Percentiles rank a stretch among this genome's conserved stretches.
Conservation (phyloP, 257 asterid species). For the Lantana camara region DNA sequence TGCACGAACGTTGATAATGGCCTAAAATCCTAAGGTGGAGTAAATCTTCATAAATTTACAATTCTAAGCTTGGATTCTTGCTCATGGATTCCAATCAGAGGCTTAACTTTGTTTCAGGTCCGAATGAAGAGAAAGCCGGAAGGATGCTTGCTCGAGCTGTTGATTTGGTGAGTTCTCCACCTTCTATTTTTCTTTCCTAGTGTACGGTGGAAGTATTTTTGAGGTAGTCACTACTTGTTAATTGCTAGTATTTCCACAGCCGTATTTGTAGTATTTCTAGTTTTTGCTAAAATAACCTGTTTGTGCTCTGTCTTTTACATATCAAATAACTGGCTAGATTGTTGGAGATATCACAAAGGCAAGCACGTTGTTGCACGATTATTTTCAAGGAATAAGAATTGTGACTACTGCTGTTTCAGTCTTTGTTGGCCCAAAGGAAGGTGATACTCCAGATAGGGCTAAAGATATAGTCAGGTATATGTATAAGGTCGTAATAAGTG, state of each 20-base stretch:
- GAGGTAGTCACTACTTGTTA: background rate
- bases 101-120: slow-evolving; percentile 54
- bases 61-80: slow-evolving; percentile 14
- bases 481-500: slow-evolving; percentile 8
- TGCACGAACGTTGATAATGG: slow-evolving; percentile 8
- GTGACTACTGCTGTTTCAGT: slow-evolving; percentile 87
- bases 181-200: background rate
- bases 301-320: background rate
- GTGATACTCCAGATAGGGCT: slow-evolving; percentile 97
- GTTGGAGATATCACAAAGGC: slow-evolving; percentile 91
- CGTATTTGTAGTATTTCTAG: slow-evolving; percentile 1
- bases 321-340: slow-evolving; percentile 45
- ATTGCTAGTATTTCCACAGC: background rate
- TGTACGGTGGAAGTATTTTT: background rate
- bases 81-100: slow-evolving; percentile 12
- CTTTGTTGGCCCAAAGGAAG: slow-evolving; percentile 99
- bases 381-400: slow-evolving; percentile 77
- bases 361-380: slow-evolving; percentile 74
- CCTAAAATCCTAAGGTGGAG: background rate
- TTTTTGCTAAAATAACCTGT: background rate
- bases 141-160: slow-evolving; percentile 85
- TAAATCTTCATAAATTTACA: background rate
- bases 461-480: slow-evolving; percentile 96
- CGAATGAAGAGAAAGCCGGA: slow-evolving; percentile 96
- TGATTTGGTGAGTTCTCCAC: slow-evolving; percentile 67